A percentile compares a stretch with the other conserved stretches of the same genome.
Evolutionary conservation across 2,329 filamentous ascomycete genomes (phyloP).

Genomic region (Zymoseptoria brevis): DNA sequence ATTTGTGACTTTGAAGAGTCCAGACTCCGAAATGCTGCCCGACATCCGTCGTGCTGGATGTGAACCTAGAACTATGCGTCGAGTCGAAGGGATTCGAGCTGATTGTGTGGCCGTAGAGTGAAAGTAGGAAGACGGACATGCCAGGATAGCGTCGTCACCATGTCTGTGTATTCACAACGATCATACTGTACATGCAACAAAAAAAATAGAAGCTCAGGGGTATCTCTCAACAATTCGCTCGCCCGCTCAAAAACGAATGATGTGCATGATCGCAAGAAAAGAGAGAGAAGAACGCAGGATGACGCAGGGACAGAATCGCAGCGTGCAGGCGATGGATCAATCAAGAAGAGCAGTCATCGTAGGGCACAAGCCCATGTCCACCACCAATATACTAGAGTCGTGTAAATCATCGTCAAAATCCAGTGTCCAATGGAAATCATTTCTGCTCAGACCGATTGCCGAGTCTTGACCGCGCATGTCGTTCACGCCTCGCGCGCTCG

Average conservation of each 20-base stretch:
- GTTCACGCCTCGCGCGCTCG: constrained; percentile 4
- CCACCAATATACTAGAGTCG: not conserved
- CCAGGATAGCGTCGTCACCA: not conserved
- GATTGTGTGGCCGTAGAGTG: not conserved
- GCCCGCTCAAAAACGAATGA: not conserved
- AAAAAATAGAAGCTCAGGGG: not conserved
- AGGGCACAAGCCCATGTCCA: not conserved
- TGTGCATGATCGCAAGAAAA: not conserved
- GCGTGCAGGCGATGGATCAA: not conserved
- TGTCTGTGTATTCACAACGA: not conserved
- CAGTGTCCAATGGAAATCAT: not conserved
- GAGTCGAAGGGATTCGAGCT: too few species aligned
- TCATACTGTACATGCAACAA: not conserved
- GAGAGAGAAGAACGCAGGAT: not conserved
- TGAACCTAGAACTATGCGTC: too few species aligned
- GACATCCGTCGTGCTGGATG: too few species aligned
- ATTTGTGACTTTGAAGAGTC: not conserved
- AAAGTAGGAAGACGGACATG: not conserved
- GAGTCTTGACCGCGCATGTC: constrained; percentile 2
- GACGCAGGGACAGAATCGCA: not conserved
- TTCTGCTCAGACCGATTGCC: not conserved
- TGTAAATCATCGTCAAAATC: not conserved
- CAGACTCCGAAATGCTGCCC: not conserved
- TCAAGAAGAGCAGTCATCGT: not conserved
- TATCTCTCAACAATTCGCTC: not conserved